phyloP scores from a whole-genome alignment of 768 basidiomycete species.

The Mycena maculata region DNA sequence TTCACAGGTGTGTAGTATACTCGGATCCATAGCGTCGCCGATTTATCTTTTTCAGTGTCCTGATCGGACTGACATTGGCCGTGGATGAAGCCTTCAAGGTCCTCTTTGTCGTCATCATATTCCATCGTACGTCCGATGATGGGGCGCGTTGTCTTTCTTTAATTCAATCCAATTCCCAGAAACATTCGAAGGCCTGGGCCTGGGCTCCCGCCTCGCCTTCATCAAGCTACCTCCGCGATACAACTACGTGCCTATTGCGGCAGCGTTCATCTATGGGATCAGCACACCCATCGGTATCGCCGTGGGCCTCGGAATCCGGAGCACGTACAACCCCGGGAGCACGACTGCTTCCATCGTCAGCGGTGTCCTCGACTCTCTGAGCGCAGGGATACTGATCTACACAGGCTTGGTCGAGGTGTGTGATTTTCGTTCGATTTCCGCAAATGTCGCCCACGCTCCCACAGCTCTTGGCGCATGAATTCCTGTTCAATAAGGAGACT shows the following conservation, averaged over 20 bases:
- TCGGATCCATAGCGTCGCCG: slow-evolving; percentile 48
- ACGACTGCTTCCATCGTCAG: slow-evolving; percentile 83
- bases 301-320: slow-evolving; percentile 78
- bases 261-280: slow-evolving; percentile 74
- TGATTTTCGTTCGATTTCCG: slow-evolving; percentile 2
- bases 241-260: slow-evolving; percentile 66
- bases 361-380: slow-evolving; percentile 86
- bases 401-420: slow-evolving; percentile 87
- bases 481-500: slow-evolving; percentile 91
- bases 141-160: slow-evolving; percentile 78
- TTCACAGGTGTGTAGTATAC: slow-evolving; percentile 91
- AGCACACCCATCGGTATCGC: slow-evolving; percentile 93
- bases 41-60: slow-evolving; percentile 69
- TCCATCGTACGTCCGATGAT: slow-evolving; percentile 92
- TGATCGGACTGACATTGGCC: slow-evolving; percentile 92
- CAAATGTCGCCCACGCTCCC: not conserved
- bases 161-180: slow-evolving; percentile 55
- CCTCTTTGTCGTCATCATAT: slow-evolving; percentile 88
- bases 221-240: slow-evolving; percentile 70
- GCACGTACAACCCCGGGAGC: slow-evolving; percentile 84
- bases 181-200: slow-evolving; percentile 93
- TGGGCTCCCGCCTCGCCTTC: slow-evolving; percentile 89
- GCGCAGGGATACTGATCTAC: slow-evolving; percentile 89
- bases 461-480: slow-evolving; percentile 92
- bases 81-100: slow-evolving; percentile 82